Evolutionary conservation across 192 early-diverging fungal species (phyloP).

Genomic region (Rhizophagus prolifer): DNA sequence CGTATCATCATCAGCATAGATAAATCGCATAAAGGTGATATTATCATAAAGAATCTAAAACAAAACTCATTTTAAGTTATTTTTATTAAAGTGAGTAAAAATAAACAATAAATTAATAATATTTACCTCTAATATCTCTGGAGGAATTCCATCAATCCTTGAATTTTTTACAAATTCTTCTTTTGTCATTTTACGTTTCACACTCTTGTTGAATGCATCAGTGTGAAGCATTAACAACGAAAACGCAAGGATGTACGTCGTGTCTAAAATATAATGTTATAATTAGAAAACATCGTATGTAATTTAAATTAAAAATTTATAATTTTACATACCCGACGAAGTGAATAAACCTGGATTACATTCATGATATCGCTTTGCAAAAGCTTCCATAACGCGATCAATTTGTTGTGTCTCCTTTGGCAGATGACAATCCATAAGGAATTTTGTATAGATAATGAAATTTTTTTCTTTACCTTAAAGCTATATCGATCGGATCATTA

Average conservation of each 20-base stretch:
- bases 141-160: constrained; percentile 66
- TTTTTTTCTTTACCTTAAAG: constrained; percentile 54
- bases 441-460: too few relatives aligned
- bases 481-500: constrained; percentile 63
- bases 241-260: constrained; percentile 74
- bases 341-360: constrained; percentile 67
- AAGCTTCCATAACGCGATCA: constrained; percentile 73
- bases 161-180: constrained; percentile 73
- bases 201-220: constrained; percentile 81
- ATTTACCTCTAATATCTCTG: constrained; percentile 70
- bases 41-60: constrained; percentile 60
- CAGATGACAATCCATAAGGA: constrained; percentile 69
- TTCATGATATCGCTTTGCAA: constrained; percentile 69
- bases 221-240: constrained; percentile 82
- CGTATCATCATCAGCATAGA: constrained; percentile 53
- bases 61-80: not conserved
- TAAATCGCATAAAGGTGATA: constrained; percentile 54
- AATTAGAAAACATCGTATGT: not conserved
- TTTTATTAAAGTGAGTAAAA: not conserved
- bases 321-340: constrained; percentile 38
- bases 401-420: constrained; percentile 85
- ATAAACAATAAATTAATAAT: not conserved
- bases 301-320: not conserved
- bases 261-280: constrained; percentile 42
- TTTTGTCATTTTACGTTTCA: constrained; percentile 78